Evolutionary conservation across 1,284 basidiomycete species (phyloP).

Genomic region (Heterobasidion irregulare): DNA sequence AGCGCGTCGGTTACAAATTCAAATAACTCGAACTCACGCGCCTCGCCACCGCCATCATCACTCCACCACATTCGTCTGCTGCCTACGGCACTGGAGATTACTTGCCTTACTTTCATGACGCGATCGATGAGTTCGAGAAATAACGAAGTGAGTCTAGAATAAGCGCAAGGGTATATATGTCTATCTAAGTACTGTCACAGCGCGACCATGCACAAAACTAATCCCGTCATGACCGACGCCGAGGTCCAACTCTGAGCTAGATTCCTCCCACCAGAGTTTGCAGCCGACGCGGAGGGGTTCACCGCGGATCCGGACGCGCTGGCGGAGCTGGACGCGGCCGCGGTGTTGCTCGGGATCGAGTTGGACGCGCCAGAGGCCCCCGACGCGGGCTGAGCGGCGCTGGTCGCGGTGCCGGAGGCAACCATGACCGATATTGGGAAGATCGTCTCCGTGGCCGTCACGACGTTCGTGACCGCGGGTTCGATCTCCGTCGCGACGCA

Average conservation of each 20-base stretch:
- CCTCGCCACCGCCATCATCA: too few species aligned
- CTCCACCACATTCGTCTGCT: too few species aligned
- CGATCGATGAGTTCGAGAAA: too few species aligned
- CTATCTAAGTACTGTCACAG: background rate
- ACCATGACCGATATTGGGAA: constrained; percentile 11
- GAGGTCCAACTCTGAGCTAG: background rate
- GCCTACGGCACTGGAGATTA: too few species aligned
- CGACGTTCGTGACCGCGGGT: constrained; percentile 5
- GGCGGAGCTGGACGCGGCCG: background rate
- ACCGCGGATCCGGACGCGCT: background rate
- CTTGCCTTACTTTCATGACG: too few species aligned
- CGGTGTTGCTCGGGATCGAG: background rate
- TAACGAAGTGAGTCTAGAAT: too few species aligned
- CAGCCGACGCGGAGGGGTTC: background rate
- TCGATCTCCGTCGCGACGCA: constrained; percentile 15
- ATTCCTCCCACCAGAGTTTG: background rate
- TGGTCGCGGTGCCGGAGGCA: background rate
- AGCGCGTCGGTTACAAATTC: background rate
- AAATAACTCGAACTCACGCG: background rate
- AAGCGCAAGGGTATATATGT: too few species aligned
- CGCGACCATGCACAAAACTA: background rate
- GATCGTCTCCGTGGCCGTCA: constrained; percentile 14
- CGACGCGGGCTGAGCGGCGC: background rate
- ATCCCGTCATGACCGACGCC: background rate
- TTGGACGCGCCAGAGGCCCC: background rate